Evolutionary conservation across 2,329 filamentous ascomycete genomes (phyloP).

Genomic region (Podosphaera aphanis): DNA sequence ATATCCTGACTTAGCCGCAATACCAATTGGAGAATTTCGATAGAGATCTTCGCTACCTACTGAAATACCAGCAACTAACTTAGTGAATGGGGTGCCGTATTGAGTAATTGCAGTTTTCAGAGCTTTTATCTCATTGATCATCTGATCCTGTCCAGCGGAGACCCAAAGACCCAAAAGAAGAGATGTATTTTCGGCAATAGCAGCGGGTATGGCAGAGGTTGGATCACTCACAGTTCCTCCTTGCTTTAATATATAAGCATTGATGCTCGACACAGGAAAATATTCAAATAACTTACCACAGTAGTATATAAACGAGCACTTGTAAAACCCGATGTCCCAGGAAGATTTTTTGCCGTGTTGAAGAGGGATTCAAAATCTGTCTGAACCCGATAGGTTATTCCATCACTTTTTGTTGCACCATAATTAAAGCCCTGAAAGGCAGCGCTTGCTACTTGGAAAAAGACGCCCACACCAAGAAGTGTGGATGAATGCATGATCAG

Average conservation of each 20-base stretch:
- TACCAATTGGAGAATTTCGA: constrained; percentile 48
- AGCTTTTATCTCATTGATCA: constrained; percentile 53
- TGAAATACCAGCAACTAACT: constrained; percentile 57
- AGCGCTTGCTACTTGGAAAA: constrained; percentile 5
- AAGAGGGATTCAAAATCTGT: constrained; percentile 48
- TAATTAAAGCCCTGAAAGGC: constrained; percentile 36
- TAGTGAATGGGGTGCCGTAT: constrained; percentile 42
- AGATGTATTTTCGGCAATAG: constrained; percentile 54
- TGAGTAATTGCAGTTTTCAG: constrained; percentile 42
- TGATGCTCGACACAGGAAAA: not conserved
- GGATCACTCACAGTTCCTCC: constrained; percentile 34
- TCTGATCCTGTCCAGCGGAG: constrained; percentile 36
- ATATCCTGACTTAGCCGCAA: constrained; percentile 33
- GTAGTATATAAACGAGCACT: constrained; percentile 53
- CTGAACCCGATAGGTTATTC: constrained; percentile 30
- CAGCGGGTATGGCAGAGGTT: constrained; percentile 57
- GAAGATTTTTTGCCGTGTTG: constrained; percentile 36
- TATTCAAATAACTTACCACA: constrained; percentile 18
- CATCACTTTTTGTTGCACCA: constrained; percentile 42
- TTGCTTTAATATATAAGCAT: constrained; percentile 24
- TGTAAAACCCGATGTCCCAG: constrained; percentile 41
- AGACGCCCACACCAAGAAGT: too few relatives aligned
- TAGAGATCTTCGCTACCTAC: constrained; percentile 76
- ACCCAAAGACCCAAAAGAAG: constrained; percentile 71
- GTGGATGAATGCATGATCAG: too few relatives aligned